A percentile compares a stretch with the other conserved stretches of the same genome.
phyloP scores from a whole-genome alignment of 2,329 filamentous ascomycete genomes.

The Curvularia verruculosa region DNA sequence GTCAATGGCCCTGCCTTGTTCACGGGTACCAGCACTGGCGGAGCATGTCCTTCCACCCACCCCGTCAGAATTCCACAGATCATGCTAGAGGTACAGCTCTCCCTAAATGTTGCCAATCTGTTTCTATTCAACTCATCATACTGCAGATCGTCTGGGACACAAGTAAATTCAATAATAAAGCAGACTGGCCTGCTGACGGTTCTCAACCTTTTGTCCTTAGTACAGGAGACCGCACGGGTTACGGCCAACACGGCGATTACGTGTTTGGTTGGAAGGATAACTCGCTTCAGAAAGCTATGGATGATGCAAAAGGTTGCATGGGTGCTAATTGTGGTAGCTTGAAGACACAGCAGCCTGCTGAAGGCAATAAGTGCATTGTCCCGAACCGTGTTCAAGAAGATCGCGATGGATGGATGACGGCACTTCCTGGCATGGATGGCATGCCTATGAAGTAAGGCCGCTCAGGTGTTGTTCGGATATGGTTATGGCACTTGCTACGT shows the following conservation, averaged over 20 bases:
- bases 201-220: conserved; percentile 37
- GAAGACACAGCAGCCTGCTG: conserved; percentile 32
- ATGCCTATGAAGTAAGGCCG: conserved; percentile 11
- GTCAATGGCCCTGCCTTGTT: conserved; percentile 34
- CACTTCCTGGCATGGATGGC: conserved; percentile 26
- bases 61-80: conserved; percentile 56
- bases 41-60: conserved; percentile 52
- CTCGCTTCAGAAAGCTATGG: conserved; percentile 41
- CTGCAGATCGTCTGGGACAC: conserved; percentile 52
- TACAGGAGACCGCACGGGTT: conserved; percentile 32
- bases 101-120: no score
- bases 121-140: neutral
- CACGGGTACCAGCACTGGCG: conserved; percentile 33
- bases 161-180: conserved; percentile 43
- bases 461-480: neutral
- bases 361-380: conserved; percentile 32
- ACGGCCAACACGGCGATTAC: conserved; percentile 37
- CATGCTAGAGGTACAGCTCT: conserved; percentile 48
- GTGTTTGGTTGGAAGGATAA: conserved; percentile 43
- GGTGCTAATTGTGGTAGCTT: conserved; percentile 35
- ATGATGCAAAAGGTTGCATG: conserved; percentile 37
- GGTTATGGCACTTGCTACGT: no score
- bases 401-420: conserved; percentile 29
- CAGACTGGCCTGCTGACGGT: conserved; percentile 39
- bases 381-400: conserved; percentile 34